These are phyloP conservation scores for Bretziella fagacearum DNA, from an alignment of 2,329 filamentous ascomycete genomes.

Conservation along the genomic window DNA sequence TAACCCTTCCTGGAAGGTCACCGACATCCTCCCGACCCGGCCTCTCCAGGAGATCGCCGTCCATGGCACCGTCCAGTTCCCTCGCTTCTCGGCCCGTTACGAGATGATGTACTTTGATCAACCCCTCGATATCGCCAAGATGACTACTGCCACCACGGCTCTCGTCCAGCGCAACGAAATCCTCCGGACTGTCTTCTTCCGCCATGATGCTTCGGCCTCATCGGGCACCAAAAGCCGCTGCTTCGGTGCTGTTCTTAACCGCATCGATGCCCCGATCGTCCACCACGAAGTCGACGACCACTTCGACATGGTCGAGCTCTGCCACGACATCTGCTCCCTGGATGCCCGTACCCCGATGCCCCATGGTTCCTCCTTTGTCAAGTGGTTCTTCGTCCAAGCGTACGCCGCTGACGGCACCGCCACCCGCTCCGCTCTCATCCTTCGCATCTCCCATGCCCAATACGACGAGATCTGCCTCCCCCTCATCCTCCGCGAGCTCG, in stretches of 20 bases:
- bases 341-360: constrained; percentile 40
- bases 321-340: constrained; percentile 33
- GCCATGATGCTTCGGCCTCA: constrained; percentile 19
- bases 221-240: constrained; percentile 24
- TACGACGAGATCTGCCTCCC: constrained; percentile 53
- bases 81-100: constrained; percentile 46
- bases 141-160: constrained; percentile 34
- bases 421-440: constrained; percentile 29
- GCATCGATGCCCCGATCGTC: constrained; percentile 33
- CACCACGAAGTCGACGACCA: constrained; percentile 33
- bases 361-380: constrained; percentile 42
- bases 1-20: constrained; percentile 32
- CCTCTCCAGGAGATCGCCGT: constrained; percentile 44
- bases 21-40: constrained; percentile 39
- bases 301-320: constrained; percentile 31
- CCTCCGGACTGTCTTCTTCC: constrained; percentile 47
- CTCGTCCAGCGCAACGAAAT: constrained; percentile 46
- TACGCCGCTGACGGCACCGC: constrained; percentile 15
- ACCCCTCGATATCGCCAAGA: constrained; percentile 29
- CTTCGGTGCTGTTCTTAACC: constrained; percentile 40
- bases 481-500: constrained; percentile 42
- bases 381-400: constrained; percentile 36
- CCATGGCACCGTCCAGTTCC: constrained; percentile 36
- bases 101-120: constrained; percentile 45
- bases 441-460: constrained; percentile 51